Percentiles rank a stretch among this genome's conserved stretches.
phyloP scores from a whole-genome alignment of 2,329 filamentous ascomycete genomes.

The Verticillium tricorpus region DNA sequence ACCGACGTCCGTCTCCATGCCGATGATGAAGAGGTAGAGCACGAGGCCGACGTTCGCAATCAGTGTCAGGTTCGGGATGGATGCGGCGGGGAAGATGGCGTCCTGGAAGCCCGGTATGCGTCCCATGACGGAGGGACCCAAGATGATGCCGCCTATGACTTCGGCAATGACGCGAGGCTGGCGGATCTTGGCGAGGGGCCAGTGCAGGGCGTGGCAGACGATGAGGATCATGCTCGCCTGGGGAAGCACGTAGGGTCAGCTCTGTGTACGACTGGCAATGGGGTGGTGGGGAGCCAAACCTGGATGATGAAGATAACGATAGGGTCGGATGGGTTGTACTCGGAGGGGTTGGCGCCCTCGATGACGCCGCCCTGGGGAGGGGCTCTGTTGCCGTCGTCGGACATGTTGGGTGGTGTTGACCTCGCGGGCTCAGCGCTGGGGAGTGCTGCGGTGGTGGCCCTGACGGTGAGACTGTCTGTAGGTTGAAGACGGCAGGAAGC shows the following conservation, averaged over 20 bases:
- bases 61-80: constrained; percentile 70
- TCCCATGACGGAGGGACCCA: constrained; percentile 85
- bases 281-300: neutral
- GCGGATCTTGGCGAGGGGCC: constrained; percentile 68
- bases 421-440: neutral
- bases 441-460: neutral
- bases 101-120: constrained; percentile 73
- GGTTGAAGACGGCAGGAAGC: neutral
- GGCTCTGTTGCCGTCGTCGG: constrained; percentile 4
- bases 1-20: constrained; percentile 78
- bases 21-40: constrained; percentile 83
- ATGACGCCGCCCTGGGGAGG: constrained; percentile 57
- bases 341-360: constrained; percentile 63
- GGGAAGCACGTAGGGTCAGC: neutral
- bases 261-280: neutral
- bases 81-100: constrained; percentile 70
- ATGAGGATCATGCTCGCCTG: constrained; percentile 39
- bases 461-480: neutral
- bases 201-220: constrained; percentile 56
- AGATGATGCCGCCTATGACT: constrained; percentile 74
- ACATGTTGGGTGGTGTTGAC: neutral
- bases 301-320: constrained; percentile 75
- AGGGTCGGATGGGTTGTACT: constrained; percentile 66
- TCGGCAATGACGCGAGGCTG: constrained; percentile 82
- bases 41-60: constrained; percentile 81